These are phyloP conservation scores for Quercus alba DNA, from an alignment of 306 rosid species.

Conservation along the genomic window DNA sequence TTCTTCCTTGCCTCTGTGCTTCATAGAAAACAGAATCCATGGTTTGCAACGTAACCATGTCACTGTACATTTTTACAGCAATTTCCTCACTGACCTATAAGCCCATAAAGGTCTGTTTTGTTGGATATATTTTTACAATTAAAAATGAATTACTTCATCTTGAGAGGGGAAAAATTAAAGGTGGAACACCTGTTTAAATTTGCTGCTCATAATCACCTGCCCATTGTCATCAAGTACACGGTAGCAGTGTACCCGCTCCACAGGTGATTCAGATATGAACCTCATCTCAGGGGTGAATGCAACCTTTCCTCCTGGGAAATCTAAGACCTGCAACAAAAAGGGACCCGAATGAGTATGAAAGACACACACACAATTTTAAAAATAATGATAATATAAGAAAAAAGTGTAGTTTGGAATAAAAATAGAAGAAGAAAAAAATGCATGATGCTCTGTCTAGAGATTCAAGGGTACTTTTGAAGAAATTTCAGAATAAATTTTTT, in stretches of 20 bases:
- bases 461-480: neutral
- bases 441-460: neutral
- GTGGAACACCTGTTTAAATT: conserved; percentile 46
- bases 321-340: conserved; percentile 35
- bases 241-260: conserved; percentile 58
- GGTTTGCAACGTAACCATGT: conserved; percentile 76
- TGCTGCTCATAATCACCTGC: conserved; percentile 26
- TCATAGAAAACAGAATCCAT: conserved; percentile 89
- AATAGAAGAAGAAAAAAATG: neutral
- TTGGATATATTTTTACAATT: neutral
- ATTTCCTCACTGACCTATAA: conserved; percentile 56
- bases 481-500: neutral
- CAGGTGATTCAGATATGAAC: conserved; percentile 52
- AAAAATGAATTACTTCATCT: neutral
- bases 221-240: conserved; percentile 81
- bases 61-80: conserved; percentile 64
- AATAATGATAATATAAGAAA: neutral
- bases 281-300: conserved; percentile 50
- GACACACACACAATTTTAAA: too few species aligned
- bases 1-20: conserved; percentile 93
- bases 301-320: conserved; percentile 78
- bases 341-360: neutral
- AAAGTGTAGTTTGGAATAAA: neutral
- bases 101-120: neutral
- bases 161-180: neutral